Percentiles rank a stretch among this genome's conserved stretches.
Conservation (phyloP, 108 stramenopile genomes). For the Discostella stelligeroides region DNA sequence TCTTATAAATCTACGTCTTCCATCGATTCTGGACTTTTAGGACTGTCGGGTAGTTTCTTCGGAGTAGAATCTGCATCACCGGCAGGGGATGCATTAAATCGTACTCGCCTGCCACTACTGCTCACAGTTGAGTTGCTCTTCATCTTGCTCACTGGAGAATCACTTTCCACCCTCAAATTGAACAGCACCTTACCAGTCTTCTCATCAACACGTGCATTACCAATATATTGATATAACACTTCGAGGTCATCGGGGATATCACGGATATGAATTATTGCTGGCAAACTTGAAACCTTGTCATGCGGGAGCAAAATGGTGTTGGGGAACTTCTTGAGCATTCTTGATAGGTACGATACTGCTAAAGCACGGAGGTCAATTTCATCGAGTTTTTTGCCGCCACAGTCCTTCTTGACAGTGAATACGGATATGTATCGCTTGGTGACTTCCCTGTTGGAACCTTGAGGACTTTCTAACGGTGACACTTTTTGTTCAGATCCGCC, state of each 20-base stretch:
- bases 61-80: not conserved
- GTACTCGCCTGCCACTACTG: not conserved
- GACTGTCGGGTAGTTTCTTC: conserved; percentile 2
- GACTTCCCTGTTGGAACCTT: not conserved
- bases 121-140: conserved; percentile 11
- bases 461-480: conserved; percentile 38
- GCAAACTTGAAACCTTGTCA: conserved; percentile 35
- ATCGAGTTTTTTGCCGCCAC: conserved; percentile 28
- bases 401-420: conserved; percentile 51
- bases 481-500: conserved; percentile 4
- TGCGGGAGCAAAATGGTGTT: conserved; percentile 40
- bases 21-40: conserved; percentile 5
- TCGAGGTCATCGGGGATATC: conserved; percentile 45
- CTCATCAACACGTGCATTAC: conserved; percentile 42
- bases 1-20: conserved; percentile 8
- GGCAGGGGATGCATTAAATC: not conserved
- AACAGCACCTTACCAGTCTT: conserved; percentile 44
- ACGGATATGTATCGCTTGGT: conserved; percentile 37
- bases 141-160: conserved; percentile 48
- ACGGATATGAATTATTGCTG: conserved; percentile 39
- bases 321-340: conserved; percentile 44
- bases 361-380: conserved; percentile 33
- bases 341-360: conserved; percentile 34
- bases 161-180: conserved; percentile 42
- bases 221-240: conserved; percentile 37